A percentile compares a stretch with the other conserved stretches of the same genome.
Conservation (phyloP, 257 asterid genomes). For the Ophiorrhiza pumila region DNA sequence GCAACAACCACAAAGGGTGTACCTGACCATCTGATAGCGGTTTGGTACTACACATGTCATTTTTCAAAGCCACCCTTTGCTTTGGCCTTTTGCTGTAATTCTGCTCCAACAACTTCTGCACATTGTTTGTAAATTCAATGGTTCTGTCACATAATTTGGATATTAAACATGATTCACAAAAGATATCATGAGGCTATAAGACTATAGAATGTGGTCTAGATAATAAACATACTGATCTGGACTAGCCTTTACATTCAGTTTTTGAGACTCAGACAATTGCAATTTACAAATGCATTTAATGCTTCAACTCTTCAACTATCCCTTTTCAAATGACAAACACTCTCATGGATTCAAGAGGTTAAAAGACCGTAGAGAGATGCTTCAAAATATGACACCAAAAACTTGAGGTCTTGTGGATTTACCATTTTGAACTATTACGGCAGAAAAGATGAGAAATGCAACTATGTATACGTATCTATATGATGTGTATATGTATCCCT, state of each 20-base stretch:
- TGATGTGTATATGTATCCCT: neutral
- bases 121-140: slow-evolving; percentile 30
- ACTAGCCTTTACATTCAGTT: neutral
- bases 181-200: slow-evolving; percentile 9
- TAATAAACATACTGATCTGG: neutral
- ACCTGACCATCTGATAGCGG: slow-evolving; percentile 98
- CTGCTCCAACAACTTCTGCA: slow-evolving; percentile 91
- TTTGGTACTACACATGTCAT: slow-evolving; percentile 86
- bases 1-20: slow-evolving; percentile 9
- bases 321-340: neutral
- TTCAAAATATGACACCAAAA: neutral
- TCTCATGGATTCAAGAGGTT: neutral
- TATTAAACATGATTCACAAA: neutral
- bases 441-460: neutral
- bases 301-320: neutral
- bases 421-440: neutral
- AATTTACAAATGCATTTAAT: neutral
- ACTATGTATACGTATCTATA: neutral
- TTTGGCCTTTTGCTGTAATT: slow-evolving; percentile 59
- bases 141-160: slow-evolving; percentile 9
- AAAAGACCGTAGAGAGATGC: neutral
- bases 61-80: slow-evolving; percentile 78
- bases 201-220: too few relatives aligned
- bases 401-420: neutral
- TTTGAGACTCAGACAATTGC: neutral